These are phyloP conservation scores for Silene coronaria DNA, from an alignment of 179 eudicot genomes.

Conservation along the genomic window DNA sequence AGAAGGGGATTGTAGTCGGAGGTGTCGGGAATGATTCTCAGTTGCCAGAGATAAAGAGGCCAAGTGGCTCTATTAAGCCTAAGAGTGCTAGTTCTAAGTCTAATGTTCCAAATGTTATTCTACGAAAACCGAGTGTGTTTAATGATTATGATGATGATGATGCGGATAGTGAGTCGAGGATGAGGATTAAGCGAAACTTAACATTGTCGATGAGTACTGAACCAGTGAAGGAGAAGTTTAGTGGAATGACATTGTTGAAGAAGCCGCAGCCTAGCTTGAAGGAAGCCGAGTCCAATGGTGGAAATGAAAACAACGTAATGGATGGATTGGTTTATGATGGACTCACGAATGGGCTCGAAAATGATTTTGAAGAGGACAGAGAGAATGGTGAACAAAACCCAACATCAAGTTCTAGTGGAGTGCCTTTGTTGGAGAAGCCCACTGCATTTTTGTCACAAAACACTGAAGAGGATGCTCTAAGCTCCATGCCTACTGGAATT, in stretches of 20 bases:
- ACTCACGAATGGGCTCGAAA: constrained; percentile 15
- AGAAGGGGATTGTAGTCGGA: constrained; percentile 67
- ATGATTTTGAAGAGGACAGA: constrained; percentile 7
- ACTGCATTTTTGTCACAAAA: constrained; percentile 16
- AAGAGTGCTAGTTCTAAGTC: constrained; percentile 24
- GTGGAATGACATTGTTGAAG: constrained; percentile 55
- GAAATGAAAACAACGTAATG: constrained; percentile 18
- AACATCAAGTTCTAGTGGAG: constrained; percentile 16
- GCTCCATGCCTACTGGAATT: constrained; percentile 20
- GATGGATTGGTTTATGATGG: constrained; percentile 17
- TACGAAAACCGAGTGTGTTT: constrained; percentile 36
- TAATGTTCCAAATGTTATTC: constrained; percentile 33
- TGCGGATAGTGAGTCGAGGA: constrained; percentile 29
- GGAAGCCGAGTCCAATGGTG: constrained; percentile 23
- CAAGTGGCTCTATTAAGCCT: constrained; percentile 27
- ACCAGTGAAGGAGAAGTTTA: constrained; percentile 51
- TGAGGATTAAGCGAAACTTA: constrained; percentile 58
- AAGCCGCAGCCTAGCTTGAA: constrained; percentile 30
- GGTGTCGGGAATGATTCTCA: constrained; percentile 32
- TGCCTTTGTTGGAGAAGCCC: constrained; percentile 36
- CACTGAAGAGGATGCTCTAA: constrained; percentile 23
- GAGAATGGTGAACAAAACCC: constrained; percentile 17
- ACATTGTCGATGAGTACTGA: constrained; percentile 60
- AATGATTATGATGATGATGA: constrained; percentile 52
- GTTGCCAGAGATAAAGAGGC: constrained; percentile 34